Conservation (phyloP, 495 filamentous ascomycete species). For the Penicillium waksmanii region DNA sequence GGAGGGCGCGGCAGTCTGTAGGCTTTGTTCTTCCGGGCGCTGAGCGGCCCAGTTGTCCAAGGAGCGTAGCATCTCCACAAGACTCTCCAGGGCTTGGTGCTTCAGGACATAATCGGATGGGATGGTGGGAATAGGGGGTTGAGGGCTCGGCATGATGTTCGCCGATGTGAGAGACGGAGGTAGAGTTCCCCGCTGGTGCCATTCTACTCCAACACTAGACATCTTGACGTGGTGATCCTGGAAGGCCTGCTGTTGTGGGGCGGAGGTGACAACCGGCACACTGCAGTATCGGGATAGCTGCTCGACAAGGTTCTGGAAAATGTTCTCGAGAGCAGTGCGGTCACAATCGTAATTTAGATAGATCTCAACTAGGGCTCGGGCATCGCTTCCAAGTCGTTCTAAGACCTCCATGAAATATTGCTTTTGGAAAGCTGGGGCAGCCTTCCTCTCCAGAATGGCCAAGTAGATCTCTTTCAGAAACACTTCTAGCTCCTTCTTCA, state of each 20-base stretch:
- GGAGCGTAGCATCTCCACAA: constrained; percentile 86
- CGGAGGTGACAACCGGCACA: constrained; percentile 70
- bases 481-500: constrained; percentile 99
- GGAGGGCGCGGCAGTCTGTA: constrained; percentile 52
- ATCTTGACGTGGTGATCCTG: constrained; percentile 73
- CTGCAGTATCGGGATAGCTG: constrained; percentile 85
- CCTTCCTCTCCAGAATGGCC: constrained; percentile 85
- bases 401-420: constrained; percentile 87
- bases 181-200: constrained; percentile 81
- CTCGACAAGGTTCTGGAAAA: constrained; percentile 91
- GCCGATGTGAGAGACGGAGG: constrained; percentile 84
- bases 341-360: constrained; percentile 99
- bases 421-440: constrained; percentile 87
- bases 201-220: constrained; percentile 62
- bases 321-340: constrained; percentile 88
- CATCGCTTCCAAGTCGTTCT: constrained; percentile 80
- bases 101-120: constrained; percentile 89
- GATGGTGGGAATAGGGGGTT: constrained; percentile 58
- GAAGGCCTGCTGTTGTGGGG: constrained; percentile 80
- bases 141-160: constrained; percentile 57
- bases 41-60: constrained; percentile 92
- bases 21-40: constrained; percentile 64
- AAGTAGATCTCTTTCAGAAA: constrained; percentile 98
- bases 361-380: constrained; percentile 87
- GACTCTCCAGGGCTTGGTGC: constrained; percentile 79